Conservation (phyloP, 1,284 basidiomycete species). For the Marasmius oreades region DNA sequence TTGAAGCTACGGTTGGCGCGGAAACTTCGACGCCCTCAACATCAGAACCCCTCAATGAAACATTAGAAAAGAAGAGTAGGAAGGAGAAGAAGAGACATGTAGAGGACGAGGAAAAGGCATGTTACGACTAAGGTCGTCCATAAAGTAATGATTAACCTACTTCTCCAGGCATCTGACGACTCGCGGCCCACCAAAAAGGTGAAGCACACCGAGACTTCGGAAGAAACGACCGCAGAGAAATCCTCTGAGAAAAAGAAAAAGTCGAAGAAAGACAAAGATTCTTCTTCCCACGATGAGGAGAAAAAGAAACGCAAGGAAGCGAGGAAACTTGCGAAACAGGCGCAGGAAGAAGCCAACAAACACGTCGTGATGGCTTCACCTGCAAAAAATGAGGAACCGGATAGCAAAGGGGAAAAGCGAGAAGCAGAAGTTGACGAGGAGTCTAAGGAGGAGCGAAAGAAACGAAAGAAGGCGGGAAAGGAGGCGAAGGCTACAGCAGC, state of each 20-base stretch:
- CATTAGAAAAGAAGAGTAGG: constrained; percentile 15
- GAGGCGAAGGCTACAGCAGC: constrained; percentile 14
- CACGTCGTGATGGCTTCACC: constrained; percentile 22
- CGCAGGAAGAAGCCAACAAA: constrained; percentile 21
- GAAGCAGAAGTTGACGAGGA: constrained; percentile 9
- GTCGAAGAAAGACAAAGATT: background rate
- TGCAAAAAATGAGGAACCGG: constrained; percentile 9
- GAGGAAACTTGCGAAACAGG: constrained; percentile 14
- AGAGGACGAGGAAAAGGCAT: constrained; percentile 20
- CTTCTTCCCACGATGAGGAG: no score
- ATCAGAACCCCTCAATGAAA: background rate
- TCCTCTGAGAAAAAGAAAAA: constrained; percentile 7
- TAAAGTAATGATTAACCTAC: background rate
- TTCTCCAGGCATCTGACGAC: constrained; percentile 15
- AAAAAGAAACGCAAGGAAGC: constrained; percentile 7
- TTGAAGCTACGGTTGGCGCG: constrained; percentile 7
- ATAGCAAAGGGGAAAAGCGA: constrained; percentile 19
- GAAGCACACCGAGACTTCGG: constrained; percentile 13
- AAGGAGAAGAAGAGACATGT: constrained; percentile 24
- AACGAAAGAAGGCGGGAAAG: constrained; percentile 16
- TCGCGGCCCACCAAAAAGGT: constrained; percentile 20
- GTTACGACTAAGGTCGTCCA: background rate
- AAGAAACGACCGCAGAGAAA: constrained; percentile 12
- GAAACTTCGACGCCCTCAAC: constrained; percentile 9
- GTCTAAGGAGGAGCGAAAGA: constrained; percentile 14